Evolutionary conservation across 2,329 filamentous ascomycete genomes (phyloP), one percentile per base, ranked within the genome.

Genomic region (Fusarium setosum): DNA sequence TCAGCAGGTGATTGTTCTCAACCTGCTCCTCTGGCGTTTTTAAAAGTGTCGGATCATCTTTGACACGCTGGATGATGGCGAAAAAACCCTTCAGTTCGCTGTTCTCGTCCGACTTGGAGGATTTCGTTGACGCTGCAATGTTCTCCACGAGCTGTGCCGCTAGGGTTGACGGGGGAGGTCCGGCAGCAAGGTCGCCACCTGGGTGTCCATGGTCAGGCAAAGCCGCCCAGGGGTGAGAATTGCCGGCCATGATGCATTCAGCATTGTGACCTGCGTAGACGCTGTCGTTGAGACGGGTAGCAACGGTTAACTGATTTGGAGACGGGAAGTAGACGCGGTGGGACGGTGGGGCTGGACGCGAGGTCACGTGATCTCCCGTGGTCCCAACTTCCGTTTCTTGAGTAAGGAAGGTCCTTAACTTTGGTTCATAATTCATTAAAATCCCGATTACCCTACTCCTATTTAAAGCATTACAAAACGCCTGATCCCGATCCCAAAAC

Each of bases 141-240:
- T 92, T 93, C 74, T 92, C 90, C 65, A 96, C 93, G 57, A 97
- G 89, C 77, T 96, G 92, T 12, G 93, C 93, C 51, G 94, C 93
- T 72, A 97, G 85, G 10, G 94, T 96, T 15, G 94, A 97, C 12
- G 93, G 91, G 35, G 89, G 88, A 42, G 82, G 80, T 10, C 67
- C 72, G 17, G 57, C 49, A 29, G 65, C 57, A 26, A 59, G 40
- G 20, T 63, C 68, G 44, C 59, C 65, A 45, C 56, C 65, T 44
- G 60, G 42, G 45, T 61, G 64, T 54, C 60, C 54, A 26, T 65
- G 56, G 21, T 68, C 69, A 31, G 60, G 50, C 34, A 60, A 47
- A 38, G 54, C 61, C 44, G 50, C 61, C 49, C 65, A 74, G 21
- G 45, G 65, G 53, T 61, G 58, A 59, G 54, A 47, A 52, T 68